A percentile compares a stretch with the other conserved stretches of the same genome.
Conservation (phyloP, 495 filamentous ascomycete species). For the Chlorociboria aeruginascens region DNA sequence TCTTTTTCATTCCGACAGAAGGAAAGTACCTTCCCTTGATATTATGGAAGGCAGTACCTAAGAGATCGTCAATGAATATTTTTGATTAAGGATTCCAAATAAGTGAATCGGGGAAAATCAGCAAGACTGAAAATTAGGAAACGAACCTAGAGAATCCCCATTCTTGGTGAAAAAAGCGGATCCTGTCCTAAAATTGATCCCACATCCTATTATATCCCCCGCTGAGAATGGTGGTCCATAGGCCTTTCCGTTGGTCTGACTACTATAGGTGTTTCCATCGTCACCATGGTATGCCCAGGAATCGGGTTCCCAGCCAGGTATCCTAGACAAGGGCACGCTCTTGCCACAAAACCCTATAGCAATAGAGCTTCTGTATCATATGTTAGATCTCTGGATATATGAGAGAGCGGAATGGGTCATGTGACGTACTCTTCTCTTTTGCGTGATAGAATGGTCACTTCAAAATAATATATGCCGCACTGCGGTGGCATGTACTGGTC, state of each 20-base stretch:
- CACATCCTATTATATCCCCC: slow-evolving; percentile 83
- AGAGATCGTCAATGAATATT: neutral
- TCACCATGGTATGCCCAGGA: slow-evolving; percentile 98
- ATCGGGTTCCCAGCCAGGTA: slow-evolving; percentile 91
- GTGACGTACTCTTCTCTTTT: slow-evolving; percentile 73
- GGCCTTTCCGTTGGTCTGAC: slow-evolving; percentile 52
- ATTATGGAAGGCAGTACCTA: slow-evolving; percentile 73
- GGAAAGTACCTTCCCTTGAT: slow-evolving; percentile 65
- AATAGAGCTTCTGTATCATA: slow-evolving; percentile 49
- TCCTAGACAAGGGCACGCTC: slow-evolving; percentile 62
- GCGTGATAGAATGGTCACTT: slow-evolving; percentile 75
- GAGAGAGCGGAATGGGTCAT: neutral
- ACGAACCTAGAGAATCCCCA: slow-evolving; percentile 61
- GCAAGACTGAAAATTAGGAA: neutral
- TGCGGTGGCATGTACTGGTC: slow-evolving; percentile 86
- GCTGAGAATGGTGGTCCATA: slow-evolving; percentile 58
- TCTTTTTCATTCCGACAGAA: slow-evolving; percentile 86
- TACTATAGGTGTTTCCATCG: slow-evolving; percentile 76
- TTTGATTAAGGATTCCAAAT: no score
- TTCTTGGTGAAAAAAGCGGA: slow-evolving; percentile 94
- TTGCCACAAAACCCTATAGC: slow-evolving; percentile 76
- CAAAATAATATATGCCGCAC: slow-evolving; percentile 93
- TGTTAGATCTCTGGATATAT: slow-evolving; percentile 4
- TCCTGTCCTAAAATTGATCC: slow-evolving; percentile 84
- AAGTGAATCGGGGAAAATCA: neutral